Base-by-base conservation (phyloP, 192 early-diverging fungal genomes). In the Coemansia sp. region DNA sequence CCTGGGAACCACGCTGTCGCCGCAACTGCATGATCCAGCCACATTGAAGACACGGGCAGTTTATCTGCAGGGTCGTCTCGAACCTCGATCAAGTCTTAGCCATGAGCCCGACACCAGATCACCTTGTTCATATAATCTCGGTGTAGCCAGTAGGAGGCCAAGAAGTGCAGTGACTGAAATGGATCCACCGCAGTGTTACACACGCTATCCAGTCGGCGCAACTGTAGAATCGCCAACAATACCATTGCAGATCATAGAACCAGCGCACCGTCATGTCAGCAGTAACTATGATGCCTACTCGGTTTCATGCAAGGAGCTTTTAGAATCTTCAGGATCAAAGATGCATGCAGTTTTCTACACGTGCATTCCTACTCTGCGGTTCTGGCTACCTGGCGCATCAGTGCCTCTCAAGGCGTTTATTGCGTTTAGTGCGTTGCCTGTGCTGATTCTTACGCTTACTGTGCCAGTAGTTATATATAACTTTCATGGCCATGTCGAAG, bases 361-460 rank as follows among this genome's bases (percentile, higher is more conserved):
- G n/a, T 71, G 64, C 48, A 56, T 82, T 36, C 80, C 80, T 4
- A 77, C 80, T 0, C 59, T 78, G 36, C 71, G 60, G 26, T 59
- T 74, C 28, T 82, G 80, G 80, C 58, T 59, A 20, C 47, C 66
- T 2, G 63, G 59, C 15, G 68, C 74, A 3, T 54, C 71, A 12
- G 15, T 51, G 14, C 37, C 26, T 12, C 34, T 72, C 19, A 78
- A 74, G 46, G 47, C 52, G 11, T 74, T 82, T 57, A 71, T 82
- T 60, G 71, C 64, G 10, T 63, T 65, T 22, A 72, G 69, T 23
- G 75, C 75, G 2, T 20, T 82, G 8, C 79, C 80, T 14, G 75
- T 82, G 22, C 60, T 82, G n/a, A 31, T 71, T 2, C 50, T 82
- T 21, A 78, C 80, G 15, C 49, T 74, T 15, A 82, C 80, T 0